Base-by-base conservation (phyloP, 441 rosid genomes). In the Adansonia gregorii region DNA sequence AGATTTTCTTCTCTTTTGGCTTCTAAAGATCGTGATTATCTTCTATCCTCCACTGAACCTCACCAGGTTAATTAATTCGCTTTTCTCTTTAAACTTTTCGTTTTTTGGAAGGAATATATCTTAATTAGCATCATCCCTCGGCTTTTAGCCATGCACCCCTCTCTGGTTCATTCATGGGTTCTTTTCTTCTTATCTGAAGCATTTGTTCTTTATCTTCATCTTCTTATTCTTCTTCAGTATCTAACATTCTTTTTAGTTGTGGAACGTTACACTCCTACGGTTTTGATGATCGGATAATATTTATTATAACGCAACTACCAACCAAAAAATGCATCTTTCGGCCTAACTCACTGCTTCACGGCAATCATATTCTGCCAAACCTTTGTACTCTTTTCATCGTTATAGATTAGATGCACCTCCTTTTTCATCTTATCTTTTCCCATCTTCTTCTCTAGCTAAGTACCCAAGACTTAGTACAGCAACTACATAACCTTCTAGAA, bases 1-100 rank as follows among this genome's bases (percentile, higher is more conserved):
- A 76, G 85, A 84, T 83, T 76, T 58, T 72, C 74, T 8, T 75
- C 89, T 78, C 88, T 67, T 15, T 67, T 76, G 67, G 85, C 85
- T 45, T 78, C 93, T 35, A 66, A 79, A 67, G 86, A 86, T 60
- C 91, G 93, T 11, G 93, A 88, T 72, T 87, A 77, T 80, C 90
- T 90, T 67, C 86, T 87, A 63, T 81, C 88, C 20, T 76, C 81
- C 0, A 14, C 27, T 54, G 64, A 72, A 51, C 24, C 22, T 8
- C 12, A 51, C 67, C 77, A 74, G 77, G 77, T 63, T 14, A 41
- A 14, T 46, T 39, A 39, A 39, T 39, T 24, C 1, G 61, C 41
- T 22, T 63, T 27, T 27, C 35, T 27, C 35, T 27, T 27, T 27
- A 27, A 27, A 27, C 35, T 51, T 24, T 27, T 12, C 27, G 27